Evolutionary conservation across 495 filamentous ascomycete species (phyloP).

Genomic region (Cryomyces antarcticus): DNA sequence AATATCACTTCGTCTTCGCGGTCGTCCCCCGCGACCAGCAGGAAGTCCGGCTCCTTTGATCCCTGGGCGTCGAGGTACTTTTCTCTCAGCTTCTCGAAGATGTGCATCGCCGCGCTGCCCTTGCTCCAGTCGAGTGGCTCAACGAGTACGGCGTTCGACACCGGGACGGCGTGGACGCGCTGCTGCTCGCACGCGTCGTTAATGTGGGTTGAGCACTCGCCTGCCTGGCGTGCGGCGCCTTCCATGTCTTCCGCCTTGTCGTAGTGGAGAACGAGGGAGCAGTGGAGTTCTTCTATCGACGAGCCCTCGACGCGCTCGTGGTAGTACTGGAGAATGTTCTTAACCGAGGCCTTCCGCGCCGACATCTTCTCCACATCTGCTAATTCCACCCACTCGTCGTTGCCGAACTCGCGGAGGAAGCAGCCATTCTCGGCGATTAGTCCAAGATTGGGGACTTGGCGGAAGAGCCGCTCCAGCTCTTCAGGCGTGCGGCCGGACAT

Average conservation of each 20-base stretch:
- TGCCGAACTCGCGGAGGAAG: slow-evolving; percentile 51
- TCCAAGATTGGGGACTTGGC: slow-evolving; percentile 53
- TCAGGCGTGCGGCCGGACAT: slow-evolving; percentile 75
- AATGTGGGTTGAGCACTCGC: slow-evolving; percentile 77
- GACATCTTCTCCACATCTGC: slow-evolving; percentile 43
- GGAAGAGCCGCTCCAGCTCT: slow-evolving; percentile 72
- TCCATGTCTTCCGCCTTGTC: slow-evolving; percentile 56
- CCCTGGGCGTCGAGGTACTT: slow-evolving; percentile 16
- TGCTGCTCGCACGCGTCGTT: slow-evolving; percentile 75
- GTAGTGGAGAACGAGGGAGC: slow-evolving; percentile 75
- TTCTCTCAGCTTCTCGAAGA: slow-evolving; percentile 36
- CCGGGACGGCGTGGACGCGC: slow-evolving; percentile 63
- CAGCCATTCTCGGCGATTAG: slow-evolving; percentile 87
- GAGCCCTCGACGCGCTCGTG: slow-evolving; percentile 70
- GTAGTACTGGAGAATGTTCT: slow-evolving; percentile 65
- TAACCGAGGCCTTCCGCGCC: slow-evolving; percentile 59
- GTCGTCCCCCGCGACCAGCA: slow-evolving; percentile 72
- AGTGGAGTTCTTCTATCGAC: slow-evolving; percentile 68
- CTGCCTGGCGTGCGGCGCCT: slow-evolving; percentile 52
- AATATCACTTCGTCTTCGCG: slow-evolving; percentile 86
- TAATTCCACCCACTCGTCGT: slow-evolving; percentile 49
- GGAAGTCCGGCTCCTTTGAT: slow-evolving; percentile 31
- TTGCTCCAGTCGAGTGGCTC: slow-evolving; percentile 71
- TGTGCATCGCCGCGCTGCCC: slow-evolving; percentile 49
- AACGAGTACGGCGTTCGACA: slow-evolving; percentile 56